A percentile compares a stretch with the other conserved stretches of the same genome.
phyloP scores from a whole-genome alignment of 1,284 basidiomycete species.

The Psilocybe mexicana region DNA sequence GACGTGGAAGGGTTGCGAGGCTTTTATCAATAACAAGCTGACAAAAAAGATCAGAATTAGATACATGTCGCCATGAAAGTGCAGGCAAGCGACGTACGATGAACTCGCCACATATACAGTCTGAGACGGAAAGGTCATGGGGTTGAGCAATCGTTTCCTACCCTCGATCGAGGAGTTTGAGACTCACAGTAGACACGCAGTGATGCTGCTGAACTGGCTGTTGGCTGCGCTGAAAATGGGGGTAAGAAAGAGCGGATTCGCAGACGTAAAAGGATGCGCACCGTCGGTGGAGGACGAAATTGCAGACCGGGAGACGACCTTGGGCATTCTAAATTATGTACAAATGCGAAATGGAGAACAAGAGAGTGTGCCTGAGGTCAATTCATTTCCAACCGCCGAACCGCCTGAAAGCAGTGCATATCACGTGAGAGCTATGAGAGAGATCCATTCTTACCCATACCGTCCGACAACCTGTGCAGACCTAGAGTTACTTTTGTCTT shows the following conservation, averaged over 20 bases:
- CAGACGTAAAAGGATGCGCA: constrained; percentile 30
- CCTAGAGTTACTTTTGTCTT: constrained; percentile 12
- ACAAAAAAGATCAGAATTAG: background rate
- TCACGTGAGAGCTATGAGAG: constrained; percentile 15
- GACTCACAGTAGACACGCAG: constrained; percentile 77
- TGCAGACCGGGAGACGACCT: constrained; percentile 79
- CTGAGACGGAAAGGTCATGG: constrained; percentile 34
- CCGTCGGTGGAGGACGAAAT: constrained; percentile 82
- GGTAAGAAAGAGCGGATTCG: constrained; percentile 6
- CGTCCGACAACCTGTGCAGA: constrained; percentile 3
- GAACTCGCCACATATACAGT: constrained; percentile 85
- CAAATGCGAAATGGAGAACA: constrained; percentile 6
- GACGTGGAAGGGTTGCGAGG: constrained; percentile 65
- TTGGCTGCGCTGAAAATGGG: constrained; percentile 63
- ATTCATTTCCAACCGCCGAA: background rate
- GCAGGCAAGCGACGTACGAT: constrained; percentile 52
- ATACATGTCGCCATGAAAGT: constrained; percentile 4
- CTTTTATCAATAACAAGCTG: constrained; percentile 83
- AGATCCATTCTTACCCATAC: constrained; percentile 5
- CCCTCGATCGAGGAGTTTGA: constrained; percentile 1
- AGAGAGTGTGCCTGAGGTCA: background rate
- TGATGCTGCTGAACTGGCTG: constrained; percentile 73
- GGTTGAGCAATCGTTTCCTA: background rate
- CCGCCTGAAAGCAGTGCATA: constrained; percentile 16
- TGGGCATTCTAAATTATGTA: constrained; percentile 54